Evolutionary conservation across 2,329 filamentous ascomycete species (phyloP), one percentile per base, ranked within the genome.

Genomic region (Alternaria dauci): DNA sequence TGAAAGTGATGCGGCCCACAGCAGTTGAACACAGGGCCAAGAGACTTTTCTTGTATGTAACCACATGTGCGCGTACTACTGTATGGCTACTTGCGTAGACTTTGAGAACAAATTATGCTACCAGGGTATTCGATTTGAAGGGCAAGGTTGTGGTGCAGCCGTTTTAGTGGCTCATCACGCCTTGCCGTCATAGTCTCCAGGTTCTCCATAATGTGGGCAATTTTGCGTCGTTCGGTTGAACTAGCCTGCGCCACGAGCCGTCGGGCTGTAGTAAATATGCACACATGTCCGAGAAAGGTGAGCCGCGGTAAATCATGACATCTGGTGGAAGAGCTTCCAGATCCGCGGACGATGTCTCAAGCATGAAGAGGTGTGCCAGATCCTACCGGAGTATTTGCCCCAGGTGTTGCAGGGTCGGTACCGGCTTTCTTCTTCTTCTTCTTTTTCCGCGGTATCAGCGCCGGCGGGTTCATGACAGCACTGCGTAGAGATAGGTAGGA

Each of bases 351-450:
- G 39, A 20, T 25, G 16, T 41, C 36, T 74, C 67, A 78, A 38
- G 66, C 46, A 67, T 77, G 75, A 61, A 76, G 55, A 55, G 76
- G 76, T 36, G 76, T 78, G 20, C 67, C 67, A 25, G 73, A 71
- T n/a, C 70, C 72, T 34, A 66, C 71, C 23, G 75, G 74, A 42
- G 75, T 76, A 58, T 67, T 72, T 34, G 67, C 70, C 14, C 71
- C 75, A 16, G 76, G 75, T 23, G 77, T 79, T 26, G 65, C 71
- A 26, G 75, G 75, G 59, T 76, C 75, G 7, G 72, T 69, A 38
- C 70, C 74, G 20, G 52, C 66, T 59, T 69, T 72, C 67, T 72
- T 76, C 70, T 76, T 79, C 70, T 79, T 79, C 65, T 79, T 79
- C 71, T 79, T 79, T 59, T 77, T 78, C 39, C 71, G 67, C 2